Base-by-base conservation (phyloP, 345 rosid species). In the Capsella bursapastoris region DNA sequence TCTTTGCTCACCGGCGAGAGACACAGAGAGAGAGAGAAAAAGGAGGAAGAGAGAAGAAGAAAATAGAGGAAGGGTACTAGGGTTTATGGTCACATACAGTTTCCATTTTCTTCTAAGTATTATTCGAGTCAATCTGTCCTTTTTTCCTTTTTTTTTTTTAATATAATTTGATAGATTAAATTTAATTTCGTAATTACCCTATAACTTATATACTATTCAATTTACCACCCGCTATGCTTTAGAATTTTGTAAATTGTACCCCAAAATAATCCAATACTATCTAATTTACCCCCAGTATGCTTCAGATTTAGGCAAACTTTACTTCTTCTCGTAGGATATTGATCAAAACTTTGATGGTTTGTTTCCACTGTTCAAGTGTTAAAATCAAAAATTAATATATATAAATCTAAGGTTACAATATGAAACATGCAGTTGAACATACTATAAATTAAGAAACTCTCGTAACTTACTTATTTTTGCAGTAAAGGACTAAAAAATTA, bases 71-170 rank as follows among this genome's bases (percentile, higher is more conserved):
- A 8, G 56, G 35, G 31, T 40, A 7, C 61, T 79, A 79, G 82
- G 82, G 79, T 79, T 79, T 74, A 8, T 34, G 59, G 53, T 35
- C 56, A 38, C 34, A 58, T n/a, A 29, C 45, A 11, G 44, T 27
- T 74, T 58, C 66, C 47, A 34, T 13, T 55, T 12, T 45, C 9
- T 16, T 16, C 61, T 16, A 31, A 47, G 47, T 29, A 52, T 60
- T 29, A 52, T 60, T 41, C 57, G 48, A 68, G 7, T 37, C 38
- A 55, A 61, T 22, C 61, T 68, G 44, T 11, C 8, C 25, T 22
- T 22, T 22, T 22, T 32, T 6, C 2, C 16, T n/a, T 35, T 16
- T 5, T 2, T 31, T 56, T 55, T 12, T 43, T 43, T 41, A 6
- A n/a, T n/a, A 16, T 37, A 22, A 11, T 10, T 5, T 2, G 2